A percentile compares a stretch with the other conserved stretches of the same genome.
Conservation (phyloP, 2,329 filamentous ascomycete species). For the Exserohilum turcica region DNA sequence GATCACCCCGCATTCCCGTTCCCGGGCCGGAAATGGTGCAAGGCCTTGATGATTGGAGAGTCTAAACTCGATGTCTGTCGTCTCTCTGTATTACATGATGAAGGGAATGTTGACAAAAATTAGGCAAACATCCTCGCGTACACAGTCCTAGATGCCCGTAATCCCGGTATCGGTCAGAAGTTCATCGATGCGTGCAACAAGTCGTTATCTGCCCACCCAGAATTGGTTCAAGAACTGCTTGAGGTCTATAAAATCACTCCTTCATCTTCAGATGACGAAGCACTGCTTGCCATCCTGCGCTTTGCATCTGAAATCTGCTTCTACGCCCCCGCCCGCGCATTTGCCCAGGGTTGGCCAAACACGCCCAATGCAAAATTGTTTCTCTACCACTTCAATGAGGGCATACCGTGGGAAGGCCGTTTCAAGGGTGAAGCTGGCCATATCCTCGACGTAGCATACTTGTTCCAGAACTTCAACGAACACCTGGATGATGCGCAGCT, state of each 20-base stretch:
- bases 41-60: constrained; percentile 56
- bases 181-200: constrained; percentile 44
- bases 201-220: constrained; percentile 33
- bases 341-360: constrained; percentile 47
- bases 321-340: constrained; percentile 51
- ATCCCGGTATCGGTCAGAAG: constrained; percentile 37
- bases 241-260: constrained; percentile 49
- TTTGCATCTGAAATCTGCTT: constrained; percentile 56
- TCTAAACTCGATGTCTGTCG: constrained; percentile 52
- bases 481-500: constrained; percentile 29
- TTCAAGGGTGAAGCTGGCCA: constrained; percentile 44
- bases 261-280: constrained; percentile 49
- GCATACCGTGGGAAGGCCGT: constrained; percentile 43
- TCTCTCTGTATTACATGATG: not conserved
- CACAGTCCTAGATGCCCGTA: constrained; percentile 30
- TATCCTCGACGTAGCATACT: constrained; percentile 41
- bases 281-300: constrained; percentile 49
- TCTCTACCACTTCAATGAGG: constrained; percentile 44
- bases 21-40: constrained; percentile 54
- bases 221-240: constrained; percentile 35
- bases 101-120: not conserved
- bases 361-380: constrained; percentile 35
- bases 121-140: constrained; percentile 37
- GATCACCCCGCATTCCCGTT: constrained; percentile 35
- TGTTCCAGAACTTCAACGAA: constrained; percentile 45